phyloP scores from a whole-genome alignment of 805 yeast species.

The Yarrowia deformans region DNA sequence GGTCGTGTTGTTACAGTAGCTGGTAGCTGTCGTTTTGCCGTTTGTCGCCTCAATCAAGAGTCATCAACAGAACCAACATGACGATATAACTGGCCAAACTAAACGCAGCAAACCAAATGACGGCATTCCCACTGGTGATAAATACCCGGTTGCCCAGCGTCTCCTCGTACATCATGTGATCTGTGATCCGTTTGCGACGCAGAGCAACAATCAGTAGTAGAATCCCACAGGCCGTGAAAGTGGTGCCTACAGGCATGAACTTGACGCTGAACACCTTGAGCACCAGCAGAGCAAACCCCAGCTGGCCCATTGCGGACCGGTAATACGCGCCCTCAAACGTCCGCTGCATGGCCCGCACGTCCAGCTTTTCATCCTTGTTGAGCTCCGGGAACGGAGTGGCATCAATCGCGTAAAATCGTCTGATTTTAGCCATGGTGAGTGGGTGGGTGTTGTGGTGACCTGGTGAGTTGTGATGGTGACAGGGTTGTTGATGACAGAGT shows the following conservation, averaged over 20 bases:
- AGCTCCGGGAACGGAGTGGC: conserved; percentile 29
- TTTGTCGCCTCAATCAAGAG: background rate
- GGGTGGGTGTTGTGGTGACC: too few relatives aligned
- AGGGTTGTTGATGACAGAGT: too few relatives aligned
- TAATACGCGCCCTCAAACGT: conserved; percentile 87
- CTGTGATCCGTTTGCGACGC: conserved; percentile 14
- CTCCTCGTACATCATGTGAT: conserved; percentile 37
- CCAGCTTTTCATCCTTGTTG: conserved; percentile 26
- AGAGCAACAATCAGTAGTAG: conserved; percentile 54
- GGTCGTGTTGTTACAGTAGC: too few relatives aligned
- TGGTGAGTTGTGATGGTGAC: too few relatives aligned
- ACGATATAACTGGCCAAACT: conserved; percentile 19
- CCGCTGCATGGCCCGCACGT: conserved; percentile 56
- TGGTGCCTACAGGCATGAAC: conserved; percentile 70
- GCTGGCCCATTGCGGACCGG: conserved; percentile 71
- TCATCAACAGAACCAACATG: conserved; percentile 18
- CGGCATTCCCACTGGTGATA: conserved; percentile 36
- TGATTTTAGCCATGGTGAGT: background rate
- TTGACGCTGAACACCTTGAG: conserved; percentile 69
- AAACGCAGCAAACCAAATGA: conserved; percentile 12
- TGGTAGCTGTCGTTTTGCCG: background rate
- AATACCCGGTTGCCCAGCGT: conserved; percentile 20
- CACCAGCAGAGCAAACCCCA: conserved; percentile 70
- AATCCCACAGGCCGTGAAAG: conserved; percentile 68
- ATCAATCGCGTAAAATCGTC: conserved; percentile 12